Percentiles rank a stretch among this genome's conserved stretches.
phyloP scores from a whole-genome alignment of 352 stramenopile genomes.

The Phytophthora sojae region DNA sequence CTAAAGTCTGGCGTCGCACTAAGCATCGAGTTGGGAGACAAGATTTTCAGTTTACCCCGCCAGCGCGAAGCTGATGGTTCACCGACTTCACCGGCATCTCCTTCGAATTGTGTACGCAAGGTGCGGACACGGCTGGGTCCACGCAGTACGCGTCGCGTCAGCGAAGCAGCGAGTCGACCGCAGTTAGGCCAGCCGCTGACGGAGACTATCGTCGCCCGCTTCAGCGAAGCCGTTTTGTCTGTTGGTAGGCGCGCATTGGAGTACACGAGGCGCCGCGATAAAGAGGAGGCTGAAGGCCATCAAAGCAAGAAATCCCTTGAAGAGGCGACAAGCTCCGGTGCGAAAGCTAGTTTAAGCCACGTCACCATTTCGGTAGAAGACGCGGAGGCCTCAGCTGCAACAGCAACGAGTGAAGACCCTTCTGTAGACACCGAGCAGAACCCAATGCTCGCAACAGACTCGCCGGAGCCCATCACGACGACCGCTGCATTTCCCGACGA shows the following conservation, averaged over 20 bases:
- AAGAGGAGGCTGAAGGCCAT: slow-evolving; percentile 11
- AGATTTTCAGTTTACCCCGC: slow-evolving; percentile 42
- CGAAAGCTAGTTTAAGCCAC: slow-evolving; percentile 25
- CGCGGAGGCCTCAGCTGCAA: slow-evolving; percentile 3
- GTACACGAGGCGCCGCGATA: slow-evolving; percentile 50
- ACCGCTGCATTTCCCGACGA: slow-evolving; percentile 64
- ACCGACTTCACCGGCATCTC: slow-evolving; percentile 7
- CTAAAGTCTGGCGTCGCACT: slow-evolving; percentile 85
- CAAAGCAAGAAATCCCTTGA: slow-evolving; percentile 8
- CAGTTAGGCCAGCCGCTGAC: slow-evolving; percentile 63
- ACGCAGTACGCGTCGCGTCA: slow-evolving; percentile 45
- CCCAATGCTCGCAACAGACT: slow-evolving; percentile 37
- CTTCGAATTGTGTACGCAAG: slow-evolving; percentile 20
- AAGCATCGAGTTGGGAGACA: slow-evolving; percentile 66
- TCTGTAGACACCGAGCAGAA: slow-evolving; percentile 22
- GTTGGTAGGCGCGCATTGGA: slow-evolving; percentile 65
- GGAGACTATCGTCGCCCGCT: slow-evolving; percentile 67
- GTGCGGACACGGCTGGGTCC: slow-evolving; percentile 14
- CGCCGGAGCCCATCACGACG: slow-evolving; percentile 22
- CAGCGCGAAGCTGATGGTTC: slow-evolving; percentile 33
- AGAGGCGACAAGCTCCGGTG: slow-evolving; percentile 1
- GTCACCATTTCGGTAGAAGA: slow-evolving; percentile 39
- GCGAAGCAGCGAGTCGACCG: slow-evolving; percentile 64
- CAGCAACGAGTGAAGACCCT: slow-evolving; percentile 14
- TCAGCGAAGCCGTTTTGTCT: slow-evolving; percentile 72